Evolutionary conservation across 192 early-diverging fungal species (phyloP).

Genomic region (Entomortierella lignicola): DNA sequence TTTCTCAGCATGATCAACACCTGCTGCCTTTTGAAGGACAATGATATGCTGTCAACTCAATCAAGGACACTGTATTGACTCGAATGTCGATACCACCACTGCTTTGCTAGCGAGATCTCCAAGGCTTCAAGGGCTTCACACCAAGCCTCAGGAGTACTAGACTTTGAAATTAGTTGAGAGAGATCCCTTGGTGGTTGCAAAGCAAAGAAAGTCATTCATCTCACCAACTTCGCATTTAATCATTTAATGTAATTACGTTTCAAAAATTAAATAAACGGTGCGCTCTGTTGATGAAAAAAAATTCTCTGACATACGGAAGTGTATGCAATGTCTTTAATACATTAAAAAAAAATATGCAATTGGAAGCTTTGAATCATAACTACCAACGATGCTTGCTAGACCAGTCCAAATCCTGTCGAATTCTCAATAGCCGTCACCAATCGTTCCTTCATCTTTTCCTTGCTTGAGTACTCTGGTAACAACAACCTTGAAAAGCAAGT

Average conservation of each 20-base stretch:
- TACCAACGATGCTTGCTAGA: conserved; percentile 59
- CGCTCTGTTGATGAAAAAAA: neutral
- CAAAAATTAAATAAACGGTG: neutral
- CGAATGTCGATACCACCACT: conserved; percentile 94
- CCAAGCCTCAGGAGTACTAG: conserved; percentile 94
- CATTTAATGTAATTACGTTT: neutral
- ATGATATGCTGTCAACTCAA: conserved; percentile 97
- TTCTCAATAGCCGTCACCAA: conserved; percentile 92
- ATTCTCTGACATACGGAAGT: no score
- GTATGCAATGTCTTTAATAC: neutral
- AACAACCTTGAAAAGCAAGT: conserved; percentile 93
- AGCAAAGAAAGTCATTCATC: conserved; percentile 69
- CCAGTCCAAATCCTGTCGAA: conserved; percentile 92
- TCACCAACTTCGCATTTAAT: neutral
- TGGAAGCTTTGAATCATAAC: neutral
- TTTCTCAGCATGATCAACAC: conserved; percentile 99
- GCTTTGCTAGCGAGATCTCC: conserved; percentile 98
- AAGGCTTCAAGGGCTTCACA: conserved; percentile 90
- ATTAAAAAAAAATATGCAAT: no score
- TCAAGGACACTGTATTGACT: conserved; percentile 99
- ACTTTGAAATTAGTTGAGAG: conserved; percentile 98
- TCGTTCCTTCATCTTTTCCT: conserved; percentile 78
- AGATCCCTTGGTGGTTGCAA: conserved; percentile 96
- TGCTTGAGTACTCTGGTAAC: conserved; percentile 83
- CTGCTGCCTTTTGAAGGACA: conserved; percentile 97